Conservation (phyloP, 2,329 filamentous ascomycete genomes). For the Pyricularia sp. region DNA sequence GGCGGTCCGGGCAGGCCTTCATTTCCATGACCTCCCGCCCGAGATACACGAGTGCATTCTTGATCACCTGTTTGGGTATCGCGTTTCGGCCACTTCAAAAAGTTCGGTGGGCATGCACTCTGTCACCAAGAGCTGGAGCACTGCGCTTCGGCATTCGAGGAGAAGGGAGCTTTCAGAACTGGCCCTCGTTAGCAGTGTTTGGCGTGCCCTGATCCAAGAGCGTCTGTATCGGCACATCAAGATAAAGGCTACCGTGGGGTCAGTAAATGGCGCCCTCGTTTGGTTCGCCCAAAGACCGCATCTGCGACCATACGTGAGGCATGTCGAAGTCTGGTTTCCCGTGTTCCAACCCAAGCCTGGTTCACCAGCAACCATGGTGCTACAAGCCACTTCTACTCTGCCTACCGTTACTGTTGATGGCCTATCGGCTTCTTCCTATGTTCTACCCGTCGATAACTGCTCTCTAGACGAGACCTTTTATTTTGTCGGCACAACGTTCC, state of each 20-base stretch:
- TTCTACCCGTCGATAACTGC: constrained; percentile 51
- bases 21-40: constrained; percentile 43
- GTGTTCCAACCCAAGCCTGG: constrained; percentile 50
- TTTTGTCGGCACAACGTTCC: constrained; percentile 46
- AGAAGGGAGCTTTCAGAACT: constrained; percentile 54
- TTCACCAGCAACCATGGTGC: constrained; percentile 17
- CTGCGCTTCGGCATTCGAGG: constrained; percentile 51
- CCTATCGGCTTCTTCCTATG: constrained; percentile 44
- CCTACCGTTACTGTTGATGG: constrained; percentile 42
- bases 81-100: constrained; percentile 46
- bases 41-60: constrained; percentile 63
- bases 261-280: constrained; percentile 41
- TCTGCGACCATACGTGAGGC: constrained; percentile 51
- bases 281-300: constrained; percentile 49
- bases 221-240: constrained; percentile 65
- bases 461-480: constrained; percentile 56
- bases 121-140: constrained; percentile 47
- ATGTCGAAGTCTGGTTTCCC: constrained; percentile 67
- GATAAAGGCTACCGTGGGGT: constrained; percentile 56
- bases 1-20: constrained; percentile 11
- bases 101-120: constrained; percentile 40
- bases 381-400: constrained; percentile 30
- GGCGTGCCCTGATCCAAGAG: constrained; percentile 56
- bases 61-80: constrained; percentile 57
- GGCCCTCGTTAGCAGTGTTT: constrained; percentile 47